These are phyloP conservation scores for Apiospora pterosperma DNA, from an alignment of 2,329 filamentous ascomycete genomes.

Conservation along the genomic window DNA sequence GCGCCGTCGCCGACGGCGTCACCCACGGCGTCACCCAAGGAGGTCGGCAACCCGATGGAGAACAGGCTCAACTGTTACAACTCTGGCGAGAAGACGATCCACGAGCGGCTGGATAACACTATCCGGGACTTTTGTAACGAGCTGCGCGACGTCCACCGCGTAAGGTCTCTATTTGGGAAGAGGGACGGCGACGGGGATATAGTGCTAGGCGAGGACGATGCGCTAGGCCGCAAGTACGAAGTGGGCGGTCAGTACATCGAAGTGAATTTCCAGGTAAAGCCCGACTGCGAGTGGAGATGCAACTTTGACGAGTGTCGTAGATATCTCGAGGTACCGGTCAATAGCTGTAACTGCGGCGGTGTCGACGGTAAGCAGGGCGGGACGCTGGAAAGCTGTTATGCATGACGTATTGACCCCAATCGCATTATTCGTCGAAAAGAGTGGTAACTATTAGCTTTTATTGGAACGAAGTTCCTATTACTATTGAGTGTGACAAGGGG, in stretches of 20 bases:
- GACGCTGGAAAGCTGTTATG: background rate
- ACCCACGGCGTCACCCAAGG: background rate
- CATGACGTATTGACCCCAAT: background rate
- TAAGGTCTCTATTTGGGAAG: background rate
- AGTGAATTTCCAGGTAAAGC: background rate
- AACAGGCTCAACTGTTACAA: background rate
- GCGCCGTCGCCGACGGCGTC: background rate
- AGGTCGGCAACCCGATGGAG: background rate
- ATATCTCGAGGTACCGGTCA: background rate
- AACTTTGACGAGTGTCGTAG: background rate
- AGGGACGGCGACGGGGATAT: background rate
- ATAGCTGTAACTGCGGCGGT: background rate
- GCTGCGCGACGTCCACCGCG: background rate
- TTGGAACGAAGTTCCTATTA: too few relatives aligned
- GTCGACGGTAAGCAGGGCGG: background rate
- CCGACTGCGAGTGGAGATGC: background rate
- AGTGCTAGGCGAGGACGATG: background rate
- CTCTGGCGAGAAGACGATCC: background rate
- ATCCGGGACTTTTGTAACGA: background rate
- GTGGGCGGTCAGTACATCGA: background rate
- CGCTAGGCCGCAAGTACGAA: too few relatives aligned
- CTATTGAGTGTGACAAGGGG: too few relatives aligned
- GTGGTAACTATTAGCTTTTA: background rate
- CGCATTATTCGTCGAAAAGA: background rate
- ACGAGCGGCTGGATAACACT: background rate